Base-by-base conservation (phyloP, 164 flowering plant genomes). In the Magnolia kwangsiensis region DNA sequence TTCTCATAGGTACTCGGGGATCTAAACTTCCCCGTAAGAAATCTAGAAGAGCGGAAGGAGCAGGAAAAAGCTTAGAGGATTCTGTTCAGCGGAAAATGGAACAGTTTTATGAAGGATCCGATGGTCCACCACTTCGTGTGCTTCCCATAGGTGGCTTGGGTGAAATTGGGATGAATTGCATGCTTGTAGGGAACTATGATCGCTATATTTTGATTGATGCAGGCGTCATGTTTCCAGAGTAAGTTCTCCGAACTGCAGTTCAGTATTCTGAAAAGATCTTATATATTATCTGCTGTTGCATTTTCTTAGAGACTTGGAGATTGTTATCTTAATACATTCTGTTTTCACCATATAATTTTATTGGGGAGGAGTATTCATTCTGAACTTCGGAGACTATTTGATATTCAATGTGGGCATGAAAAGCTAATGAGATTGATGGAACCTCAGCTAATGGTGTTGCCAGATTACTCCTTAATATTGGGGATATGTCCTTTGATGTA, bases 81-180 rank as follows among this genome's bases (percentile, higher is more conserved):
- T 89, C 97, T 69, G 97, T 92, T 71, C 81, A 94, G 76, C 89
- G 98, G 31, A 94, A 91, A 81, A 89, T 94, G 98, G 99, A 96
- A 75, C 91, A 90, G 78, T 96, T 96, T 76, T 94, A 94, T 85
- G 99, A 96, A 87, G 99, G 98, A 4, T 68, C 90, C 37, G 76
- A 84, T 87, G 99, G 99, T 1, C 99, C 99, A 29, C 99, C 99
- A 8, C 84, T 96, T n/a, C 97, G 99, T 37, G 82, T 94, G 80
- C 88, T 96, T 71, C 99, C 99, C 19, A 94, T 96, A 75, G 99
- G 99, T 77, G 99, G 99, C 45, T 82, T 96, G 71, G 99, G 99
- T 79, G 99, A 96, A 87, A 96, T 96, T 80, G 99, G 99, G 74
- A 96, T 96, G 99, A 96, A 96, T 77, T 96, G 99, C 85, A 96